Conservation (phyloP, 768 basidiomycete genomes). For the Lepiota venenata region DNA sequence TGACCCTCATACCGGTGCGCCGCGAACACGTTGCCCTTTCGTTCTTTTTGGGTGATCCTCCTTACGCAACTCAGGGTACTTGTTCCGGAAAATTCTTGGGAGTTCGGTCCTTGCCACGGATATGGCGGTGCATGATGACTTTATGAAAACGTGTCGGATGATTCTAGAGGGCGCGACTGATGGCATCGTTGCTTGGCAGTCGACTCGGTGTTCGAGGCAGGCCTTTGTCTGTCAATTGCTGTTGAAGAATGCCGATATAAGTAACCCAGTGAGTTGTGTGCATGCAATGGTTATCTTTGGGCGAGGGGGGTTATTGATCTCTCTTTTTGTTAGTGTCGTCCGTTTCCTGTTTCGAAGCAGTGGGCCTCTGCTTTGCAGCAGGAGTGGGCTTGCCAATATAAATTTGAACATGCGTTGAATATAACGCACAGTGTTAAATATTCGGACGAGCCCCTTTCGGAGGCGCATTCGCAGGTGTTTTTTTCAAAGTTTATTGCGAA, state of each 20-base stretch:
- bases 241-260: conserved; percentile 98
- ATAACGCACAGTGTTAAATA: conserved; percentile 60
- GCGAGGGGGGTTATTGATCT: not conserved
- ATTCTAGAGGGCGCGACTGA: conserved; percentile 36
- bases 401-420: conserved; percentile 76
- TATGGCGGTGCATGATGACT: conserved; percentile 86
- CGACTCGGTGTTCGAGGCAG: conserved; percentile 44
- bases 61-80: conserved; percentile 25
- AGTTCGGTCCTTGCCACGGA: conserved; percentile 90
- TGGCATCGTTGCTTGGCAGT: conserved; percentile 19
- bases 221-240: conserved; percentile 84
- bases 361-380: conserved; percentile 88
- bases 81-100: conserved; percentile 72
- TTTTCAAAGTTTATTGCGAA: conserved; percentile 83
- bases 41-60: not conserved
- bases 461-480: conserved; percentile 82
- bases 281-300: not conserved
- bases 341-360: conserved; percentile 85
- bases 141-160: conserved; percentile 66
- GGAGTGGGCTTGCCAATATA: conserved; percentile 90
- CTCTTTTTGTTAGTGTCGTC: conserved; percentile 76
- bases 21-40: not conserved
- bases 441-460: conserved; percentile 45
- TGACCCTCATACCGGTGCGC: conserved; percentile 28
- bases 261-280: conserved; percentile 79